Percentiles rank a stretch among this genome's conserved stretches.
Conservation (phyloP, 2,329 filamentous ascomycete species). For the Fusarium anguioides region DNA sequence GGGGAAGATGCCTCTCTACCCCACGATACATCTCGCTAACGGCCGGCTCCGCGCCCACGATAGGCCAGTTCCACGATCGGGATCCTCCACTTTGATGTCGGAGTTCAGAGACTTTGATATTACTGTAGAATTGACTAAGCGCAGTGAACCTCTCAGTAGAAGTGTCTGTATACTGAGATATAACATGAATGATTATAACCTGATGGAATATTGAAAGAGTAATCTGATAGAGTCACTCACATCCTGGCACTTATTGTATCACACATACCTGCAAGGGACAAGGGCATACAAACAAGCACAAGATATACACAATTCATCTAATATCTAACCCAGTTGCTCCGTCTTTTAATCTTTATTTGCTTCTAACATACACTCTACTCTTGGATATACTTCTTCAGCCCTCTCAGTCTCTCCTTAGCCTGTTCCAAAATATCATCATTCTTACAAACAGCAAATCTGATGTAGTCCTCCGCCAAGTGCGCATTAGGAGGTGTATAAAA, state of each 20-base stretch:
- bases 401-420: constrained; percentile 79
- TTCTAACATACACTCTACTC: constrained; percentile 23
- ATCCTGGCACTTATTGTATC: background rate
- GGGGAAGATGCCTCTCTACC: constrained; percentile 39
- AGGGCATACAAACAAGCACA: background rate
- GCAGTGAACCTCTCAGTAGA: background rate
- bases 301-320: constrained; percentile 23
- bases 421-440: constrained; percentile 84
- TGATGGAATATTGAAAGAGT: background rate
- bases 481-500: constrained; percentile 92
- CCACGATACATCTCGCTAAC: constrained; percentile 37
- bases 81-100: constrained; percentile 43
- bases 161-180: background rate
- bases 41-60: constrained; percentile 49
- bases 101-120: constrained; percentile 27
- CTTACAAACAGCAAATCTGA: constrained; percentile 97
- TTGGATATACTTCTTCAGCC: constrained; percentile 76
- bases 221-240: background rate
- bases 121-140: background rate
- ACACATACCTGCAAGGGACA: background rate
- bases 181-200: background rate
- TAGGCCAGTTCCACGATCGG: constrained; percentile 44
- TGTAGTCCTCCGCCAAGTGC: constrained; percentile 89
- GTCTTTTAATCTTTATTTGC: background rate
- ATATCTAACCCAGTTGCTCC: constrained; percentile 1